Conservation (phyloP, 495 filamentous ascomycete genomes). For the Cairneyella variabilis region DNA sequence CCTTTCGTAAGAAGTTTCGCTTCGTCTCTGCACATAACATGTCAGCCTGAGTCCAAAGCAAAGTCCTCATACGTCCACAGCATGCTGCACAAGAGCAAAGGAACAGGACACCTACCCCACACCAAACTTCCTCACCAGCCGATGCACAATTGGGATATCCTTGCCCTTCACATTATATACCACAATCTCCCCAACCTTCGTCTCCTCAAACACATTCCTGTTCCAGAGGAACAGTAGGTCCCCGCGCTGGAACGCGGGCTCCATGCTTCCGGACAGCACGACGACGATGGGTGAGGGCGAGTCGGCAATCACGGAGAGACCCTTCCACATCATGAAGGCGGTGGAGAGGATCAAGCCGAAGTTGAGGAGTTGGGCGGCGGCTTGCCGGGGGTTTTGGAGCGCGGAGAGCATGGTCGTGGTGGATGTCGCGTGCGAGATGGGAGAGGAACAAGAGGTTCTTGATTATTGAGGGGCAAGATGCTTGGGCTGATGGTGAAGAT, state of each 20-base stretch:
- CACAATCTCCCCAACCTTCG: constrained; percentile 80
- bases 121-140: constrained; percentile 72
- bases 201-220: constrained; percentile 62
- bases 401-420: constrained; percentile 62
- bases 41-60: no score
- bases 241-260: constrained; percentile 93
- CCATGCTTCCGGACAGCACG: constrained; percentile 92
- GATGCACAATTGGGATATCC: constrained; percentile 92
- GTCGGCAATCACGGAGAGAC: constrained; percentile 78
- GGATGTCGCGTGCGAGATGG: neutral
- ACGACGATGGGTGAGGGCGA: constrained; percentile 94
- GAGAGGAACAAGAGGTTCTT: neutral
- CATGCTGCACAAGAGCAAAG: neutral
- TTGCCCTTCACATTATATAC: constrained; percentile 92
- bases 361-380: constrained; percentile 86
- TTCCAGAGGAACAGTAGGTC: constrained; percentile 96
- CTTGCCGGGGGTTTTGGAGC: constrained; percentile 73
- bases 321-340: constrained; percentile 99
- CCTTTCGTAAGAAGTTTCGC: constrained; percentile 88
- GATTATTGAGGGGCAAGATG: neutral
- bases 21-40: constrained; percentile 35
- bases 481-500: no score
- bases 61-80: no score
- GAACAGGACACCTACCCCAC: constrained; percentile 39
- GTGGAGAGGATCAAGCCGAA: constrained; percentile 93